Percentiles rank a stretch among this genome's conserved stretches.
These are phyloP conservation scores for Hygrocybe coccinea DNA, from an alignment of 768 basidiomycete species.

Conservation along the genomic window DNA sequence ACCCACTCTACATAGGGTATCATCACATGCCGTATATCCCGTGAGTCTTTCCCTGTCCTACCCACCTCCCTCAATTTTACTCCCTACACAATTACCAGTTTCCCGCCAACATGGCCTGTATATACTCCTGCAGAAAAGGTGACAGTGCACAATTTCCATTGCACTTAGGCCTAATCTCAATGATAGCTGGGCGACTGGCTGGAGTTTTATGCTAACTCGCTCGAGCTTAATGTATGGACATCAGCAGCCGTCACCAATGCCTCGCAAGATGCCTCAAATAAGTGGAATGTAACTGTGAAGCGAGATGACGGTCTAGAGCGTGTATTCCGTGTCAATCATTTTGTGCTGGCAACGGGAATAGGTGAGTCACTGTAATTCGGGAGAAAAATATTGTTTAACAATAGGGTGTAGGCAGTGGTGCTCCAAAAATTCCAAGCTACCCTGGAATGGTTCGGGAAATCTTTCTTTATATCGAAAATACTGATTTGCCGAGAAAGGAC, in stretches of 20 bases:
- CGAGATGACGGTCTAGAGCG: conserved; percentile 30
- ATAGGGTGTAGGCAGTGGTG: conserved; percentile 26
- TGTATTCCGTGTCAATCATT: conserved; percentile 40
- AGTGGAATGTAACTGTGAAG: conserved; percentile 39
- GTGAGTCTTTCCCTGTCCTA: conserved; percentile 29
- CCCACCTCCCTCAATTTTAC: not conserved
- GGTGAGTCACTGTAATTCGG: conserved; percentile 14
- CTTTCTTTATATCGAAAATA: not conserved
- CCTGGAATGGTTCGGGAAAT: conserved; percentile 41
- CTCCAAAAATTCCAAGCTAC: conserved; percentile 42
- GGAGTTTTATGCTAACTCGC: conserved; percentile 46
- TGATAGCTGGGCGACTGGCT: conserved; percentile 53
- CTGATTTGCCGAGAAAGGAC: conserved; percentile 25
- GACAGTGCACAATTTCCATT: not conserved
- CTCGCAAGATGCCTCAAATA: conserved; percentile 25
- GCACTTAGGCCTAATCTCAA: too few species aligned
- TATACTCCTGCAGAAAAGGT: conserved; percentile 50
- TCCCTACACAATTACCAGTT: conserved; percentile 35
- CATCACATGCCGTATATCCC: conserved; percentile 46
- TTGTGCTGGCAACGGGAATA: conserved; percentile 53
- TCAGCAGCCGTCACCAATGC: conserved; percentile 34
- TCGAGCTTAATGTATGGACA: conserved; percentile 54
- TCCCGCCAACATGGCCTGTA: conserved; percentile 56
- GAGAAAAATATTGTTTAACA: not conserved
- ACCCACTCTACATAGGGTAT: conserved; percentile 28